Conservation (phyloP, 306 rosid species). For the Pterocarpus macrocarpus region DNA sequence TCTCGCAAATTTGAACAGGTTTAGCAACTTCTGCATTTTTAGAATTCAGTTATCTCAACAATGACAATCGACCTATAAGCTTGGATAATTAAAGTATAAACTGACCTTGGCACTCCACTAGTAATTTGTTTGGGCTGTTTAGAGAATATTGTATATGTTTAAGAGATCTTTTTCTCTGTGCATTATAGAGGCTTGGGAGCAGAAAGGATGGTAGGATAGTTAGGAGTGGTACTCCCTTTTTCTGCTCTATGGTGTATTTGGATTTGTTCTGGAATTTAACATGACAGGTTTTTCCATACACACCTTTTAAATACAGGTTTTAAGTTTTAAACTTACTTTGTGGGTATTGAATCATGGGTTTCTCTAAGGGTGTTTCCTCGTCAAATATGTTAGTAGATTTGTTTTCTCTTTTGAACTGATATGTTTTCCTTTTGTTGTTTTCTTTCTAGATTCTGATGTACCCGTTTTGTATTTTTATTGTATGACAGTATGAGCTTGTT, state of each 20-base stretch:
- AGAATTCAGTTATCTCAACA: slow-evolving; percentile 30
- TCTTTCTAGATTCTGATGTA: slow-evolving; percentile 4
- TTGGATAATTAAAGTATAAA: slow-evolving; percentile 13
- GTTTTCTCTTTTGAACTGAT: slow-evolving; percentile 14
- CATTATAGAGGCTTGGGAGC: neutral
- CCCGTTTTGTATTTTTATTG: slow-evolving; percentile 4
- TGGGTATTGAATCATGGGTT: neutral
- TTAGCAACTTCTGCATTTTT: slow-evolving; percentile 45
- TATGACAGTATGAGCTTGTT: neutral
- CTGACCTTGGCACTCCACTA: slow-evolving; percentile 5
- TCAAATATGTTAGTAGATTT: slow-evolving; percentile 3
- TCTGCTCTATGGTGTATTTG: neutral
- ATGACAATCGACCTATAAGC: slow-evolving; percentile 10
- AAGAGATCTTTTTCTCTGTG: neutral
- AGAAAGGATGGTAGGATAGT: slow-evolving; percentile 19
- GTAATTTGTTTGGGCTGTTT: slow-evolving; percentile 11
- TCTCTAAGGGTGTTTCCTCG: slow-evolving; percentile 5
- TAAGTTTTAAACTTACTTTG: neutral
- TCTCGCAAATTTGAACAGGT: slow-evolving; percentile 85
- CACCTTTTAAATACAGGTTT: neutral
- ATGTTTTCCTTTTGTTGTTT: slow-evolving; percentile 17
- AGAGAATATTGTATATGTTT: neutral
- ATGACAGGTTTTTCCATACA: neutral
- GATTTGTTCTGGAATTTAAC: slow-evolving; percentile 18
- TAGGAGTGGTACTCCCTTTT: neutral